Conservation (phyloP, 306 rosid species). For the Dalbergia oliveri region DNA sequence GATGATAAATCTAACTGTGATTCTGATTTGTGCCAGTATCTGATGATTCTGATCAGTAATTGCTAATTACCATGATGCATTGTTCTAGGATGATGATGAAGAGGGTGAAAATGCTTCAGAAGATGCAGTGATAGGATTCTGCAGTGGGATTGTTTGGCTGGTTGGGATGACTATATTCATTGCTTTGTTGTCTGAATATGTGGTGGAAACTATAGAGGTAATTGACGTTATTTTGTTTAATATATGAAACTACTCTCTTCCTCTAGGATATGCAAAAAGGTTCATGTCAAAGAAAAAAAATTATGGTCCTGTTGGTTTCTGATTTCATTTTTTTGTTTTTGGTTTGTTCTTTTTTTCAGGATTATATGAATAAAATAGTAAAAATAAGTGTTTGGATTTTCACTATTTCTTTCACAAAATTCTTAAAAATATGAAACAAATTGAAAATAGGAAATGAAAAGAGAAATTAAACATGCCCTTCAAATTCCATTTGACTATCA, state of each 20-base stretch:
- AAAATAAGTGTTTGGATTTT: no score
- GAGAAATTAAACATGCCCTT: no score
- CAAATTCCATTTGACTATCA: background rate
- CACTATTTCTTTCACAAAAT: no score
- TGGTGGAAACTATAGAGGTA: slow-evolving; percentile 87
- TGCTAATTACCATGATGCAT: background rate
- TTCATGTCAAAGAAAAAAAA: background rate
- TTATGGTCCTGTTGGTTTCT: no score
- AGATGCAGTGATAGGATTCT: slow-evolving; percentile 70
- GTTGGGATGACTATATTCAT: slow-evolving; percentile 72
- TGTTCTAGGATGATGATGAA: slow-evolving; percentile 56
- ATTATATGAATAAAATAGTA: no score
- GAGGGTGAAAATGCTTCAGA: slow-evolving; percentile 49
- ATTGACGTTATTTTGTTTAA: background rate
- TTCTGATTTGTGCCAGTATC: background rate
- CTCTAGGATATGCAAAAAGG: background rate
- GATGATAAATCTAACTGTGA: background rate
- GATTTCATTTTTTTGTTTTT: no score
- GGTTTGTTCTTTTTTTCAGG: no score
- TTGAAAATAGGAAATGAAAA: no score
- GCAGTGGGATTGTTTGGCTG: slow-evolving; percentile 89
- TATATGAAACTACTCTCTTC: background rate
- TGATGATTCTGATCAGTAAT: slow-evolving; percentile 8
- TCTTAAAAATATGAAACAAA: no score
- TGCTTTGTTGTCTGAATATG: slow-evolving; percentile 84